Evolutionary conservation across 495 filamentous ascomycete genomes (phyloP).

Genomic region (Pyrenopolyporus hunteri): DNA sequence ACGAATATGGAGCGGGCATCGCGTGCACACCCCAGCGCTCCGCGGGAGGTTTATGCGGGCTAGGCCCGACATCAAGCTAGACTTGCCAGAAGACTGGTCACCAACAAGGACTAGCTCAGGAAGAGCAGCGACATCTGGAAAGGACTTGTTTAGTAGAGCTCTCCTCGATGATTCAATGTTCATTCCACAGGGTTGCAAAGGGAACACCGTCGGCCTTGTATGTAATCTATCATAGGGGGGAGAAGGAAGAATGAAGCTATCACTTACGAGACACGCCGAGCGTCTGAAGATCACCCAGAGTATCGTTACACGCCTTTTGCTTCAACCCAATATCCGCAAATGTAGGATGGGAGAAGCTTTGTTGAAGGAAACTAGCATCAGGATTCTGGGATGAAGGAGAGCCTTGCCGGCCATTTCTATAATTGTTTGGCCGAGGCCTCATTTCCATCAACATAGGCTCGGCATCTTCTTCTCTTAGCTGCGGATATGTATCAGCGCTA

Average conservation of each 20-base stretch:
- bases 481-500: slow-evolving; percentile 37
- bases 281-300: slow-evolving; percentile 53
- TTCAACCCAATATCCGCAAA: slow-evolving; percentile 53
- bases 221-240: no score
- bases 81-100: slow-evolving; percentile 82
- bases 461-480: slow-evolving; percentile 31
- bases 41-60: slow-evolving; percentile 78
- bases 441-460: slow-evolving; percentile 41
- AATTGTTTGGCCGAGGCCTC: slow-evolving; percentile 19
- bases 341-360: slow-evolving; percentile 42
- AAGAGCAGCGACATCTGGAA: slow-evolving; percentile 58
- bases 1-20: slow-evolving; percentile 81
- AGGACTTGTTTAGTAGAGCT: not conserved
- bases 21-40: slow-evolving; percentile 71
- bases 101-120: slow-evolving; percentile 82
- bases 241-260: no score
- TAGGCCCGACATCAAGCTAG: slow-evolving; percentile 78
- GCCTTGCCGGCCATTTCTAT: slow-evolving; percentile 6
- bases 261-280: slow-evolving; percentile 51
- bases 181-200: no score
- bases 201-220: no score
- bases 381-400: slow-evolving; percentile 37
- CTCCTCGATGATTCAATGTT: no score
- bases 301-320: slow-evolving; percentile 55
- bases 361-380: slow-evolving; percentile 38